These are phyloP conservation scores for Serendipita sp. DNA, from an alignment of 768 basidiomycete genomes.

Conservation along the genomic window DNA sequence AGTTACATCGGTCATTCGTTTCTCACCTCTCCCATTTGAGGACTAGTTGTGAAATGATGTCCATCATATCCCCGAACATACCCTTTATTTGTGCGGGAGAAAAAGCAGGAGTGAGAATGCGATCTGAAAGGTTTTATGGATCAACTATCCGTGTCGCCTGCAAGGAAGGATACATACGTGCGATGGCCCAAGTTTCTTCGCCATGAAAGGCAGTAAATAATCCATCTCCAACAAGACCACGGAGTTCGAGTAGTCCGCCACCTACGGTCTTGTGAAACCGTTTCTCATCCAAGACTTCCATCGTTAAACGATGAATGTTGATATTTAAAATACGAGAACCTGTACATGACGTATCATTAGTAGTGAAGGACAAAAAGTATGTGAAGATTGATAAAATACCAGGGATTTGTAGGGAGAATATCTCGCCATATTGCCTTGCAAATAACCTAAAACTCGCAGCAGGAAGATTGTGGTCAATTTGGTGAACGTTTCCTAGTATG, in stretches of 20 bases:
- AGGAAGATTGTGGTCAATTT: constrained; percentile 11
- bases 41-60: constrained; percentile 28
- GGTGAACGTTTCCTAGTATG: constrained; percentile 24
- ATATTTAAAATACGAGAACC: constrained; percentile 18
- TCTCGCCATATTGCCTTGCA: constrained; percentile 24
- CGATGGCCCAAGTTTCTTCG: constrained; percentile 32
- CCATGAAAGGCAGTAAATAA: constrained; percentile 26
- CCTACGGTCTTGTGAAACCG: constrained; percentile 25
- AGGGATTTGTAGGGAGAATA: constrained; percentile 24
- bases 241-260: constrained; percentile 21
- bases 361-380: neutral
- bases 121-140: constrained; percentile 13
- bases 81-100: constrained; percentile 26
- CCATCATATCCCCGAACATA: constrained; percentile 35
- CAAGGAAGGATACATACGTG: constrained; percentile 19
- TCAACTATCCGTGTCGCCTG: neutral
- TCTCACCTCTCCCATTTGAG: constrained; percentile 28
- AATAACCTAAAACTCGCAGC: constrained; percentile 18
- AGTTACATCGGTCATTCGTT: neutral
- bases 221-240: constrained; percentile 26
- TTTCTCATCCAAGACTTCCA: constrained; percentile 28
- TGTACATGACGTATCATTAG: constrained; percentile 7
- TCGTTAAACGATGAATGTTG: constrained; percentile 22
- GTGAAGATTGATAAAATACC: constrained; percentile 14
- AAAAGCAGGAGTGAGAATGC: constrained; percentile 27